These are phyloP conservation scores for Sporobolus alterniflorus DNA, from an alignment of 202 grass and related monocot species.

Conservation along the genomic window DNA sequence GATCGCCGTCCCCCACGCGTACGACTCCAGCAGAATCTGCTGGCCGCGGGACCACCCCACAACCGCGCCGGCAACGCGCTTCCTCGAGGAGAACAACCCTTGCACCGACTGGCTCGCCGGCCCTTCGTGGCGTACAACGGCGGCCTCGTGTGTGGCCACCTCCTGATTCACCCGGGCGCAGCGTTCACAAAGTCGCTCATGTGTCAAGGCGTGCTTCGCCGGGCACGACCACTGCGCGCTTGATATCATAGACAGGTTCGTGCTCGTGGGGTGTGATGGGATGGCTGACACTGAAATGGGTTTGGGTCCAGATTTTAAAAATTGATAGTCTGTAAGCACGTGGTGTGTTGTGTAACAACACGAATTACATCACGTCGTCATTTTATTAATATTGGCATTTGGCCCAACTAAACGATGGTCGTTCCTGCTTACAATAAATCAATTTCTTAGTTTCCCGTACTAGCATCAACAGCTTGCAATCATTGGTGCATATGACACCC, in stretches of 20 bases:
- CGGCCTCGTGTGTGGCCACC: constrained; percentile 58
- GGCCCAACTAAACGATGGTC: too few relatives aligned
- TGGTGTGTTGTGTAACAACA: background rate
- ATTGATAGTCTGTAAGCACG: too few relatives aligned
- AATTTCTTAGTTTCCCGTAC: too few relatives aligned
- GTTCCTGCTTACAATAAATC: too few relatives aligned
- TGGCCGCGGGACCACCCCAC: constrained; percentile 66
- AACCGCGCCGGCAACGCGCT: constrained; percentile 36
- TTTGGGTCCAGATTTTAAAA: too few relatives aligned
- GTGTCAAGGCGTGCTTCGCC: constrained; percentile 80
- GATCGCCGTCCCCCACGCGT: constrained; percentile 71
- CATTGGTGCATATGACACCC: too few relatives aligned
- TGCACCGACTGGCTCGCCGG: too few relatives aligned
- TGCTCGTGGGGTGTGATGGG: constrained; percentile 71
- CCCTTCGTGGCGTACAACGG: too few relatives aligned
- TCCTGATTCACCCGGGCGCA: constrained; percentile 68
- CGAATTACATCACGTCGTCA: background rate
- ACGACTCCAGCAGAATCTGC: constrained; percentile 74
- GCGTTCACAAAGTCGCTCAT: constrained; percentile 51
- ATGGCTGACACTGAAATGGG: constrained; percentile 68
- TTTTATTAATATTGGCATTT: too few relatives aligned
- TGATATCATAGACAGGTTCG: constrained; percentile 69
- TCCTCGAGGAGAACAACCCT: constrained; percentile 76
- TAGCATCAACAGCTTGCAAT: too few relatives aligned
- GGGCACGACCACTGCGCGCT: constrained; percentile 85